Base-by-base conservation (phyloP, 2,329 filamentous ascomycete genomes). In the Neofusicoccum umdonicola region DNA sequence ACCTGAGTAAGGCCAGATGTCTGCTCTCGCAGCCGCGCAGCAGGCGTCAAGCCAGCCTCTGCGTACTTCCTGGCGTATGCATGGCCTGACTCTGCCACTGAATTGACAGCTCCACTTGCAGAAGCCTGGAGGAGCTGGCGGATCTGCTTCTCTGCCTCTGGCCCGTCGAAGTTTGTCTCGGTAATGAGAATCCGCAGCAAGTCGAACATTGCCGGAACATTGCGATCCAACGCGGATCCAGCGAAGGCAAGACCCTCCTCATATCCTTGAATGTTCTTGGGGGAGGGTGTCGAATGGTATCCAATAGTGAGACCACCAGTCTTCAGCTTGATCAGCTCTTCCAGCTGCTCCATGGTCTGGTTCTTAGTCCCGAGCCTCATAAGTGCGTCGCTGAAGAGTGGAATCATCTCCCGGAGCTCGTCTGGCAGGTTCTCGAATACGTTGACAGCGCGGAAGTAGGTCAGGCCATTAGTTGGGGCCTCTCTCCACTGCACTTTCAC, bases 291-390 rank as follows among this genome's bases (percentile, higher is more conserved):
- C n/a, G 90, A 87, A 78, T 96, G 91, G 70, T 97, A 93, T 1
- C 90, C 88, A 15, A 96, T 88, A 2, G 89, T 91, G 42, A 99
- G 86, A 9, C 95, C 95, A 19, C 95, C 95, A 1, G 95, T 98
- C 80, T 96, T 96, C 35, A 98, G 84, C 77, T 98, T 98, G 76
- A 99, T 97, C 63, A 93, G 79, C 73, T 98, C 95, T 77, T 99
- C 95, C 60, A 98, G 86, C 76, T 97, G 89, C 76, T 97, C 95
- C 90, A 97, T 97, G 0, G 88, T 88, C 83, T 91, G 91, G 66
- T 88, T 86, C 70, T 90, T 90, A 2, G 94, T 99, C 13, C 95
- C 95, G 8, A 99, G 85, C 19, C 95, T 90, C 90, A 97, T 95
- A 67, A 99, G 88, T 42, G 91, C 89, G 73, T 97, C 93, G 13